Percentiles rank a stretch among this genome's conserved stretches.
phyloP scores from a whole-genome alignment of 2,329 filamentous ascomycete genomes.

The Celoporthe dispersa region DNA sequence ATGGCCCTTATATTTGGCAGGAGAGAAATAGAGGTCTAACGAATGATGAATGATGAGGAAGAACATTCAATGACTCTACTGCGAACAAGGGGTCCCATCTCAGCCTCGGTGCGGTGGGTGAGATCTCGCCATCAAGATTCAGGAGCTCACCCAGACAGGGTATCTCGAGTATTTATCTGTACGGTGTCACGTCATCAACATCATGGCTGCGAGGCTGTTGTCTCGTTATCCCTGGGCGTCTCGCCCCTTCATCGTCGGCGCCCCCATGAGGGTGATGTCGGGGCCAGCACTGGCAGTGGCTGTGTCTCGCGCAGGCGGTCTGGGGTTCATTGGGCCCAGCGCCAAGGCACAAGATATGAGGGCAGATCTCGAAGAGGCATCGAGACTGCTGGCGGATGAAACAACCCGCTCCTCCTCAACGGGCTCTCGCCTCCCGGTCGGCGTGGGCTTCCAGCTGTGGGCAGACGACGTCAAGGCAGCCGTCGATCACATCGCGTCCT shows the following conservation, averaged over 20 bases:
- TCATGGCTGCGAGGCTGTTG: constrained; percentile 19
- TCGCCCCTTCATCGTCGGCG: constrained; percentile 61
- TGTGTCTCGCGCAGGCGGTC: constrained; percentile 72
- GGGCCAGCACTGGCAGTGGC: constrained; percentile 60
- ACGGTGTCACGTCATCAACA: neutral
- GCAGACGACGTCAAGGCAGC: constrained; percentile 44
- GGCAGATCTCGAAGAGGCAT: constrained; percentile 38
- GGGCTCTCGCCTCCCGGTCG: constrained; percentile 44
- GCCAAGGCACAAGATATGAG: constrained; percentile 40
- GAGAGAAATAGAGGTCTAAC: neutral
- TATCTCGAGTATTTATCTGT: no score
- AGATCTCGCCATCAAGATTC: neutral
- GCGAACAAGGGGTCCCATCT: no score
- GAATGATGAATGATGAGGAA: neutral
- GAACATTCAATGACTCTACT: no score
- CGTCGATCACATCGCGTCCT: constrained; percentile 36
- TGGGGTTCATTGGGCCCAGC: constrained; percentile 54
- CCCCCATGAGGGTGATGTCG: constrained; percentile 72
- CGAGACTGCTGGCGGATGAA: constrained; percentile 33
- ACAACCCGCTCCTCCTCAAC: constrained; percentile 11
- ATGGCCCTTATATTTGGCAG: neutral
- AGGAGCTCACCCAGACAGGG: neutral
- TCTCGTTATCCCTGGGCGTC: constrained; percentile 56
- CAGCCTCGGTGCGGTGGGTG: no score
- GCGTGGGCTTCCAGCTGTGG: constrained; percentile 53